phyloP scores from a whole-genome alignment of 164 flowering plant genomes.

The Aristolochia californica region DNA sequence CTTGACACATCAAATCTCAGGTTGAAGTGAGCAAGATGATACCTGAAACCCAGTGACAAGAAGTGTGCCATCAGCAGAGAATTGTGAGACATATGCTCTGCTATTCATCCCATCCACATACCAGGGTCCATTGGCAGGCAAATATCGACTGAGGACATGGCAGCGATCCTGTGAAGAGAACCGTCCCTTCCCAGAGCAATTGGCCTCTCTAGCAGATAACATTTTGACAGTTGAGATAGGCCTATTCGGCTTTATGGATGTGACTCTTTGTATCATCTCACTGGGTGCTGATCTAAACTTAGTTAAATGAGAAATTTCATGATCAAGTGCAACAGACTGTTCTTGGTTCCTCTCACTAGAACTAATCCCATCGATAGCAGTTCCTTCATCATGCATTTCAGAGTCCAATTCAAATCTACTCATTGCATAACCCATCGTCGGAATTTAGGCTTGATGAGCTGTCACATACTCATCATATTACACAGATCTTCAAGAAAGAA shows the following conservation, averaged over 20 bases:
- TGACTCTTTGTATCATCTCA: slow-evolving; percentile 20
- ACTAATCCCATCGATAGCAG: slow-evolving; percentile 6
- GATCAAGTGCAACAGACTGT: slow-evolving; percentile 18
- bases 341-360: slow-evolving; percentile 9
- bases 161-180: slow-evolving; percentile 69
- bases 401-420: slow-evolving; percentile 45
- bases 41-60: slow-evolving; percentile 62
- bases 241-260: slow-evolving; percentile 21
- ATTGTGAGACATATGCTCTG: slow-evolving; percentile 83
- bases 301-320: slow-evolving; percentile 58
- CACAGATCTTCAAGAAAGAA: too few species aligned
- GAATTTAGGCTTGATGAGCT: neutral
- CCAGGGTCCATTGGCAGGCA: slow-evolving; percentile 70
- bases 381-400: slow-evolving; percentile 17
- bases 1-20: neutral
- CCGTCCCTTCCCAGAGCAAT: slow-evolving; percentile 59
- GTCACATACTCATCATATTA: too few species aligned
- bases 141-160: slow-evolving; percentile 60
- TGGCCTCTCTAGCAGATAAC: slow-evolving; percentile 65
- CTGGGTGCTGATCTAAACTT: slow-evolving; percentile 46
- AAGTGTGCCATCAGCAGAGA: slow-evolving; percentile 74
- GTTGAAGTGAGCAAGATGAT: slow-evolving; percentile 2
- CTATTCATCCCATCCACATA: slow-evolving; percentile 47
- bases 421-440: slow-evolving; percentile 46
- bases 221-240: slow-evolving; percentile 53